Base-by-base conservation (phyloP, 2,329 filamentous ascomycete species). In the Pleomassaria siparia region DNA sequence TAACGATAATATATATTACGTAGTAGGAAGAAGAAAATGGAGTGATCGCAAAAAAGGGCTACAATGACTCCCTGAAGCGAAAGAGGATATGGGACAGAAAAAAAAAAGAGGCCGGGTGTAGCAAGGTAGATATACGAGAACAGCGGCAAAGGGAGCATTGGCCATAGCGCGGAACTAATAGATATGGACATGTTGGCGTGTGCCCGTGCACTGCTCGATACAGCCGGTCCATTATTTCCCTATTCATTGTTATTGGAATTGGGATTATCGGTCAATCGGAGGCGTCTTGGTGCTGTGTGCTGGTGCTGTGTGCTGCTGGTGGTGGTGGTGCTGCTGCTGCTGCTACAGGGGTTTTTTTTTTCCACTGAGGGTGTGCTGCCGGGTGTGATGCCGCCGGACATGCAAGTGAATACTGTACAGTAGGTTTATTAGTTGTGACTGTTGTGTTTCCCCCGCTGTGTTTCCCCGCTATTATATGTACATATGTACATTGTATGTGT, bases 51-150 rank as follows among this genome's bases (percentile, higher is more conserved):
- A n/a, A 26, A 12, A 24, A 7, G 12, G 22, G 39, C 40, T 44
- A 44, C 32, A 7, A 42, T 40, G 15, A 40, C 40, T 51, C 48
- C 55, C 52, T 20, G 52, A 54, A 69, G 58, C 64, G 64, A 70
- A 53, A 52, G 66, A 60, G 60, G 55, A 51, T 44, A 54, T 47
- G 50, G 49, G 52, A 44, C 47, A 47, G 48, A 44, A 40, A 40
- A 47, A 26, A 46, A 58, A 47, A 47, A 45, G 9, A 53, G 53
- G 49, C 44, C 33, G 44, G 42, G 47, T 49, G 46, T 53, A 25
- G 42, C 21, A 43, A 30, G 16, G 49, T 56, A 63, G 63, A 67
- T 64, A 65, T 62, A 64, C n/a, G 35, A 37, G 13, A 13, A 11
- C 11, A 12, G 20, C 12, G 18, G 18, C 9, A 37, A 37, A 22